Evolutionary conservation across 331 rosid genomes (phyloP), one percentile per base, ranked within the genome.

Genomic region (Malus hybrid): DNA sequence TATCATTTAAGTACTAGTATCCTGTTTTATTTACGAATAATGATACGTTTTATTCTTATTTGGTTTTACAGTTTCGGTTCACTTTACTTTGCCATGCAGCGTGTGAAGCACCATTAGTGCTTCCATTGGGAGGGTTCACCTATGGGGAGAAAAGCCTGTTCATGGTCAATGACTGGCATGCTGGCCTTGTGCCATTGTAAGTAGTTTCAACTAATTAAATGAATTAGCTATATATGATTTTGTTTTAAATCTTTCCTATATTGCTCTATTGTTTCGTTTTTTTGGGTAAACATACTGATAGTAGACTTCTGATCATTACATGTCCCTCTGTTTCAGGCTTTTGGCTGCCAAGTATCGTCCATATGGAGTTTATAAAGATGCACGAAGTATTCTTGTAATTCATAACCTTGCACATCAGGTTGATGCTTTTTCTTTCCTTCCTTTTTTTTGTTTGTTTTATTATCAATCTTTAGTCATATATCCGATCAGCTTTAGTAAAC

Each of bases 331-430:
- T 61, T 89, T 85, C 89, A 93, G 98, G 68, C 91, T 93, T 80
- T 82, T 93, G 87, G 96, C 93, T 12, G 86, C 95, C 3, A 93
- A 90, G 82, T 90, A 93, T 86, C 94, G 93, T 71, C 95, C 94
- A 6, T 71, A 84, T 81, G 98, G 94, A 78, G 88, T 88, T 64
- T 86, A 90, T 82, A 90, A 81, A 77, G 98, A 93, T 83, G 93
- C 96, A 5, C 89, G 98, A 12, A 87, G 96, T 79, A 75, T 93
- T 76, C 90, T 93, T 62, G 90, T 89, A 63, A 93, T 93, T 75
- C 97, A 93, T 75, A 93, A 93, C 73, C 87, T 93, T 36, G 92
- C 93, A 65, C 97, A 93, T 76, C 97, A 93, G 94, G 97, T 90
- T 20, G 61, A 20, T 52, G 39, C 67, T 71, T 74, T 64, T 66